These are phyloP conservation scores for Sclerotinia subarctica DNA, from an alignment of 2,329 filamentous ascomycete genomes.

Conservation along the genomic window DNA sequence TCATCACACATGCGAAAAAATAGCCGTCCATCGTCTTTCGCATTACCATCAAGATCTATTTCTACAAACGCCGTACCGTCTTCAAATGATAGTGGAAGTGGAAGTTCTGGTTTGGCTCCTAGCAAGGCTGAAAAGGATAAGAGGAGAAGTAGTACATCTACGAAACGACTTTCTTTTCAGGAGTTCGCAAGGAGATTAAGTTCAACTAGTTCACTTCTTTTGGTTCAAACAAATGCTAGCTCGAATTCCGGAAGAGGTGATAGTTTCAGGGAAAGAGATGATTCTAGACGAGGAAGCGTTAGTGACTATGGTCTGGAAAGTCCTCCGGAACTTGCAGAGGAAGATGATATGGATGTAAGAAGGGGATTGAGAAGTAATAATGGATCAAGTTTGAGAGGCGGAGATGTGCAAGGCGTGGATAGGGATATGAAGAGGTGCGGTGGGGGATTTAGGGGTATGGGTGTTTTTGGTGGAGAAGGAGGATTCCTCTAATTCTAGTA, in stretches of 20 bases:
- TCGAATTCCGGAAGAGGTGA: slow-evolving; percentile 33
- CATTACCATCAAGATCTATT: slow-evolving; percentile 33
- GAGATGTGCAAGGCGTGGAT: neutral
- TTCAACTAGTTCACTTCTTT: slow-evolving; percentile 57
- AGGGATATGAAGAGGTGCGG: neutral
- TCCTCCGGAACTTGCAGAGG: neutral
- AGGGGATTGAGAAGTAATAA: neutral
- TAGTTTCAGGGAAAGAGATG: slow-evolving; percentile 27
- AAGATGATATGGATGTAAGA: neutral
- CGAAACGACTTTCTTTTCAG: slow-evolving; percentile 58
- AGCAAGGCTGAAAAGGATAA: slow-evolving; percentile 39
- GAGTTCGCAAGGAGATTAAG: slow-evolving; percentile 59
- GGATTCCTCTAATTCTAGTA: neutral
- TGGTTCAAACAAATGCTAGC: slow-evolving; percentile 54
- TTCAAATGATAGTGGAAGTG: slow-evolving; percentile 26
- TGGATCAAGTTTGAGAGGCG: neutral
- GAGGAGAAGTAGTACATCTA: slow-evolving; percentile 52
- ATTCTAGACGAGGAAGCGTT: slow-evolving; percentile 28
- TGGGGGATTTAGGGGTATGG: neutral
- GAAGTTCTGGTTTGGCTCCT: slow-evolving; percentile 23
- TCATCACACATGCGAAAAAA: slow-evolving; percentile 24
- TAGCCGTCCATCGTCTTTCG: slow-evolving; percentile 33
- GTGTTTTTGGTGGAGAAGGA: slow-evolving; percentile 9
- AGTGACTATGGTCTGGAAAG: slow-evolving; percentile 4
- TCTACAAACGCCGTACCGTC: slow-evolving; percentile 30